Percentiles rank a stretch among this genome's conserved stretches.
Conservation (phyloP, 495 filamentous ascomycete species). For the Aspergillus haitiensis region DNA sequence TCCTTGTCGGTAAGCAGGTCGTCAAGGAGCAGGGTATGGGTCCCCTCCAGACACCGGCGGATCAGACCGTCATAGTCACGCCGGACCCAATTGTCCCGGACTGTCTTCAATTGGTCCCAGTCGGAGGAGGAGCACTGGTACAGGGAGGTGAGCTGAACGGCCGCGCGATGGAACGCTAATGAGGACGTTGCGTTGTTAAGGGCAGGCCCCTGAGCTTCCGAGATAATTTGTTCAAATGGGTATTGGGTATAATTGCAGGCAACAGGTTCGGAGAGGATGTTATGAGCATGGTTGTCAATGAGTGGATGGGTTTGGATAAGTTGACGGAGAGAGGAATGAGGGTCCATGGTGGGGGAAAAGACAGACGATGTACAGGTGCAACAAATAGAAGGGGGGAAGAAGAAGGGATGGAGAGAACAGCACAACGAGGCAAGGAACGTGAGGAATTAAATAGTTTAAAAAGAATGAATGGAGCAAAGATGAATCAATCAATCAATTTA, state of each 20-base stretch:
- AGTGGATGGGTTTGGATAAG: slow-evolving; percentile 68
- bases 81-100: slow-evolving; percentile 55
- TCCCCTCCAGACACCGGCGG: slow-evolving; percentile 66
- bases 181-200: slow-evolving; percentile 58
- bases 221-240: slow-evolving; percentile 61
- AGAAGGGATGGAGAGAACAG: neutral
- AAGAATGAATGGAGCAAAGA: too few relatives aligned
- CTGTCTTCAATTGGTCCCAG: slow-evolving; percentile 63
- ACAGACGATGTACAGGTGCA: neutral
- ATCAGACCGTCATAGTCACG: slow-evolving; percentile 60
- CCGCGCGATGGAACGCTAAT: slow-evolving; percentile 69
- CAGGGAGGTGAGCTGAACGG: slow-evolving; percentile 63
- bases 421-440: too few relatives aligned
- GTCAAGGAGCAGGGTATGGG: slow-evolving; percentile 76
- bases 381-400: neutral
- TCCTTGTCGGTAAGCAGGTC: slow-evolving; percentile 66
- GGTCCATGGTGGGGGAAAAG: slow-evolving; percentile 26
- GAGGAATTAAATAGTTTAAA: too few relatives aligned
- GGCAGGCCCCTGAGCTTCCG: slow-evolving; percentile 71
- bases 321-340: slow-evolving; percentile 38
- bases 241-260: slow-evolving; percentile 39
- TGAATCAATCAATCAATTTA: neutral
- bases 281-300: slow-evolving; percentile 90
- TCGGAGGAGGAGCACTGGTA: slow-evolving; percentile 55
- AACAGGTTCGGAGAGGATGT: slow-evolving; percentile 54